Evolutionary conservation across 768 basidiomycete genomes (phyloP), one percentile per base, ranked within the genome.

Genomic region (Mrakia frigida): DNA sequence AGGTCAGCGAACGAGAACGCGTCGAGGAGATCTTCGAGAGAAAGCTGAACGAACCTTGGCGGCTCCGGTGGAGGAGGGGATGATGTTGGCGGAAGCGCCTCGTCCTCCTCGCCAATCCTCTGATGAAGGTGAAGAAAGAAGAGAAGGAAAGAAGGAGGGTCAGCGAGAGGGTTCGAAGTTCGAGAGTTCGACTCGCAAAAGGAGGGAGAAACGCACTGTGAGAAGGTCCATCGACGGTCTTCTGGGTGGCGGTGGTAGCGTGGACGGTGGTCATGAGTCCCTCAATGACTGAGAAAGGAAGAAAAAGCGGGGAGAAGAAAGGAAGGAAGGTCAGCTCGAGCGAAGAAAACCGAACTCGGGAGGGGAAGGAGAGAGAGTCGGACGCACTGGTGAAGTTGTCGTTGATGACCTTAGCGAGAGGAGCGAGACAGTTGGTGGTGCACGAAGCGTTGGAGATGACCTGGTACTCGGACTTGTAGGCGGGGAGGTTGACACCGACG

Each of bases 371-470:
- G 35, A n/a, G 53, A 70, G 14, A 56, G 35, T 50, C 35, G 33
- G 23, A 77, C 72, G 52, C 21, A 75, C 71, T 68, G 43, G 53
- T 74, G 59, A 69, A 77, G 80, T 93, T 94, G 89, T 98, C 97
- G 86, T 99, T 81, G 87, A 99, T 87, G 84, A 98, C 91, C 88
- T 99, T 99, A 84, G 95, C 96, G 78, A 99, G 89, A 79, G 96
- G 94, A n/a, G 96, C 96, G 77, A 99, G 89, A 86, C 96, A 99
- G 90, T 99, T 99, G 85, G 96, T 99, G 65, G 96, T 98, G 90
- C 96, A 98, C 31, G 95, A 98, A 41, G 96, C 96, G 85, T 99
- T 98, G 81, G 96, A 99, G 85, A 98, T 89, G 81, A 99, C 93
- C 75, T 87, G 88, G 88, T 93, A 89, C 83, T 91, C 90, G 80